Conservation (phyloP, 129 eudicot species). For the Rutidosis leptorrhynchoides region DNA sequence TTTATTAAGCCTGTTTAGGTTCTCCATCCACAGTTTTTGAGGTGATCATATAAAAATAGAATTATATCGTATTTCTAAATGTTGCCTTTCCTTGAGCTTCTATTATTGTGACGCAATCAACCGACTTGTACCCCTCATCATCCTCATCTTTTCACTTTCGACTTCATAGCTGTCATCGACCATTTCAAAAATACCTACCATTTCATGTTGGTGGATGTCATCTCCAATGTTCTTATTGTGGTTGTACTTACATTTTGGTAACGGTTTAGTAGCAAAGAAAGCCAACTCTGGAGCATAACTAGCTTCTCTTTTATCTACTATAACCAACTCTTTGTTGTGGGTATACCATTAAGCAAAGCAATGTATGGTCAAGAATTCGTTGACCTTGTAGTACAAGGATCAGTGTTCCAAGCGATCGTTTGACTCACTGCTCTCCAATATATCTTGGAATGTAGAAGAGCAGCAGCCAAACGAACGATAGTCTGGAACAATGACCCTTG, state of each 20-base stretch:
- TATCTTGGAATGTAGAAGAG: conserved; percentile 57
- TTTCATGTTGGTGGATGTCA: conserved; percentile 60
- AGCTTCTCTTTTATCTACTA: conserved; percentile 69
- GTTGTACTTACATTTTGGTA: conserved; percentile 60
- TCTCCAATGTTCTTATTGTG: conserved; percentile 70
- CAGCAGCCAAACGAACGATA: too few relatives aligned
- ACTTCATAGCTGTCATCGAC: conserved; percentile 67
- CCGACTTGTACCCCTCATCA: conserved; percentile 58
- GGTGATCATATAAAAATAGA: conserved; percentile 82
- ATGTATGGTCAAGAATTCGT: conserved; percentile 70
- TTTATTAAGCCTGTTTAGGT: conserved; percentile 33
- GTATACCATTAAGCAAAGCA: conserved; percentile 64
- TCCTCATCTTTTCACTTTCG: conserved; percentile 73
- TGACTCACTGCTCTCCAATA: conserved; percentile 66
- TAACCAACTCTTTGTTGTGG: conserved; percentile 78
- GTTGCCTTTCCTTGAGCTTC: conserved; percentile 96
- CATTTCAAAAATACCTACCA: conserved; percentile 64
- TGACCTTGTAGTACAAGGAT: conserved; percentile 68
- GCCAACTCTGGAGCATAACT: conserved; percentile 79
- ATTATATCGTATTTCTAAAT: conserved; percentile 81
- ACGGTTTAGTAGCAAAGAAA: conserved; percentile 62
- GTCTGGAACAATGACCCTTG: too few relatives aligned
- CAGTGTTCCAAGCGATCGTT: conserved; percentile 64
- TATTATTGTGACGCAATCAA: conserved; percentile 65
- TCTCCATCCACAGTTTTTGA: conserved; percentile 72